These are phyloP conservation scores for Auricularia auricula-judae DNA, from an alignment of 768 basidiomycete species.

Conservation along the genomic window DNA sequence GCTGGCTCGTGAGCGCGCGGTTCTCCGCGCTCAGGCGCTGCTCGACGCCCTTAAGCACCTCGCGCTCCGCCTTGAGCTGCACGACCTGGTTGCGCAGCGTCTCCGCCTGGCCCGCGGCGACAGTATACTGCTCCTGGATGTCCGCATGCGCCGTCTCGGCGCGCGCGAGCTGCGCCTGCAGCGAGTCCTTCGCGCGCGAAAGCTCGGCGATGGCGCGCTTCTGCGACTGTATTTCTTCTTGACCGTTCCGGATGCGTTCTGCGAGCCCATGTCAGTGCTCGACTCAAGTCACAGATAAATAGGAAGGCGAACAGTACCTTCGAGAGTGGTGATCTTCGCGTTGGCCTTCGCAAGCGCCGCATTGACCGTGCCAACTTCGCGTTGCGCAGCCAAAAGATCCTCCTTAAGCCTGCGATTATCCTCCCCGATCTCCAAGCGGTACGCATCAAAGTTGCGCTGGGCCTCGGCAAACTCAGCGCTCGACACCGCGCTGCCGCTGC, in stretches of 20 bases:
- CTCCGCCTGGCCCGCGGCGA: slow-evolving; percentile 51
- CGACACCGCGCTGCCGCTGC: slow-evolving; percentile 14
- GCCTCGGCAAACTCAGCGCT: not conserved
- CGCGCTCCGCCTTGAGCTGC: slow-evolving; percentile 87
- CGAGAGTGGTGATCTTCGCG: slow-evolving; percentile 68
- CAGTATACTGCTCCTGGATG: slow-evolving; percentile 53
- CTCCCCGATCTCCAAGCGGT: slow-evolving; percentile 67
- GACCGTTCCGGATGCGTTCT: slow-evolving; percentile 19
- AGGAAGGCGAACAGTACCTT: slow-evolving; percentile 36
- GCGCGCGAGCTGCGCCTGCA: slow-evolving; percentile 40
- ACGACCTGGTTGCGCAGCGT: slow-evolving; percentile 77
- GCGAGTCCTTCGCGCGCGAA: slow-evolving; percentile 1
- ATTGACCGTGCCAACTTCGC: slow-evolving; percentile 53
- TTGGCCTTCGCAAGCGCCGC: slow-evolving; percentile 72
- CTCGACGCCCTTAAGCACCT: slow-evolving; percentile 86
- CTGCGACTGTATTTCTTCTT: slow-evolving; percentile 4
- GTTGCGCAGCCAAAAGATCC: slow-evolving; percentile 51
- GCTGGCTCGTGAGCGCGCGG: slow-evolving; percentile 63
- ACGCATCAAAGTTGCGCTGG: slow-evolving; percentile 71
- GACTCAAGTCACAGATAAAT: not conserved
- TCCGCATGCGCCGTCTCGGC: slow-evolving; percentile 66
- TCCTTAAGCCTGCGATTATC: slow-evolving; percentile 67
- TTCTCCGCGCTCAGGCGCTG: slow-evolving; percentile 77
- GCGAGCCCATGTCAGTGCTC: not conserved
- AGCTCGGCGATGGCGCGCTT: slow-evolving; percentile 5